Evolutionary conservation across 805 yeast species (phyloP), one percentile per base, ranked within the genome.

Genomic region (Kazachstania africana): DNA sequence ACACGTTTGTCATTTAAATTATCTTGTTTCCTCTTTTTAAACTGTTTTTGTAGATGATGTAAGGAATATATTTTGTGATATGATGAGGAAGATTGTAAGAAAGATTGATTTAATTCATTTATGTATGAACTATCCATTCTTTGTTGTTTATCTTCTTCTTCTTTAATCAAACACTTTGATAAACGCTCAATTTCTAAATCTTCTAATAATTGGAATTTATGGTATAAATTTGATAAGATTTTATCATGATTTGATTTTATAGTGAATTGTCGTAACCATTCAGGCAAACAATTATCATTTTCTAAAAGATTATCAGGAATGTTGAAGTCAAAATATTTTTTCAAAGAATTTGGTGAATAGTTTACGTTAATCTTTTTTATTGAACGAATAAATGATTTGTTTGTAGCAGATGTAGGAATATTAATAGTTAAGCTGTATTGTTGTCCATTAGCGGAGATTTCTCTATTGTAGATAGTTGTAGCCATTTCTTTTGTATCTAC

Each of bases 171-270:
- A 27, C 57, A 48, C 10, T 42, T 43, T 28, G 50, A 47, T 22
- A 55, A 32, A 32, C 60, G 39, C 32, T 43, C 32, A 24, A 43
- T 40, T 36, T 55, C 60, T 20, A 53, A 45, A 23, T 53, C 51
- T 40, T 62, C 67, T 32, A 58, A 36, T 16, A 36, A 36, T 39
- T 60, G 63, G 35, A 58, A 60, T 17, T 53, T 50, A 5, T 41
- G 31, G 18, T 56, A 47, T 22, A 59, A 42, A 24, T 48, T 39
- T 10, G 48, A 36, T 23, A 62, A 38, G 3, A 45, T 36, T 2
- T 32, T 25, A 21, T 52, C 47, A 2, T 45, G 41, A 12, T 44
- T 37, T 6, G 35, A 28, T 17, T 37, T 38, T 3, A 39, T 32
- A 4, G 43, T 43, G 13, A 31, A 43, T 4, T 34, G 41, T 28